Evolutionary conservation across 2,329 filamentous ascomycete genomes (phyloP).

Genomic region (Ilyonectria destructans): DNA sequence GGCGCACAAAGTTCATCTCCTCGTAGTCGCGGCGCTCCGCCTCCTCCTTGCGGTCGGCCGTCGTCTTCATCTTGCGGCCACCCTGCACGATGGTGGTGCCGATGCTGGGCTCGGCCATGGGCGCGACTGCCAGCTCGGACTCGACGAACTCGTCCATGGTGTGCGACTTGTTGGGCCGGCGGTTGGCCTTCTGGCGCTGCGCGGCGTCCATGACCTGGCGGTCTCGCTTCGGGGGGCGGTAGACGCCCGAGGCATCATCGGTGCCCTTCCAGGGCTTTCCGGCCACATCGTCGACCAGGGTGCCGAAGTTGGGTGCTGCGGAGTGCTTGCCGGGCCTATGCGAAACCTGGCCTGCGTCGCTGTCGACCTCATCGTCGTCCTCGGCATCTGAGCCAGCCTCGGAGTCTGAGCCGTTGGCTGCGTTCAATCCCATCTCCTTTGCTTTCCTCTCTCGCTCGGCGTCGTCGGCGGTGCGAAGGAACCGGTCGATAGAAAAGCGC

Average conservation of each 20-base stretch:
- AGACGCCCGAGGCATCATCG: conserved; percentile 77
- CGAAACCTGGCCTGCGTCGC: conserved; percentile 51
- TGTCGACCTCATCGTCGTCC: conserved; percentile 54
- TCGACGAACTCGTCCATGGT: conserved; percentile 94
- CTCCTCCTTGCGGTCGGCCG: conserved; percentile 83
- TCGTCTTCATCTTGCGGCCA: conserved; percentile 85
- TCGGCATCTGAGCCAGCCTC: conserved; percentile 51
- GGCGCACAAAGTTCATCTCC: conserved; percentile 90
- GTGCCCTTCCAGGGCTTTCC: conserved; percentile 48
- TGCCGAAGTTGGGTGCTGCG: conserved; percentile 54
- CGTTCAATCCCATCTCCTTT: conserved; percentile 50
- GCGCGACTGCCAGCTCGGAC: conserved; percentile 86
- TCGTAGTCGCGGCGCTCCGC: conserved; percentile 89
- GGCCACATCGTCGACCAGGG: conserved; percentile 54
- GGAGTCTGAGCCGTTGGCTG: conserved; percentile 41
- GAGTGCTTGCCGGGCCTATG: conserved; percentile 47
- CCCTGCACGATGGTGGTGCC: conserved; percentile 89
- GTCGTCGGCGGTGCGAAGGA: conserved; percentile 89
- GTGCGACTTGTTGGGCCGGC: conserved; percentile 80
- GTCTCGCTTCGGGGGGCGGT: conserved; percentile 90
- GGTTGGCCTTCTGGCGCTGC: conserved; percentile 74
- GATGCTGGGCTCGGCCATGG: conserved; percentile 89
- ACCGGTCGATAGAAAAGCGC: conserved; percentile 96
- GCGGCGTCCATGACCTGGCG: conserved; percentile 87
- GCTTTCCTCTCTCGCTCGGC: conserved; percentile 66